Base-by-base conservation (phyloP, 176 grass and related monocot species). In the Bolboschoenus planiculmis region DNA sequence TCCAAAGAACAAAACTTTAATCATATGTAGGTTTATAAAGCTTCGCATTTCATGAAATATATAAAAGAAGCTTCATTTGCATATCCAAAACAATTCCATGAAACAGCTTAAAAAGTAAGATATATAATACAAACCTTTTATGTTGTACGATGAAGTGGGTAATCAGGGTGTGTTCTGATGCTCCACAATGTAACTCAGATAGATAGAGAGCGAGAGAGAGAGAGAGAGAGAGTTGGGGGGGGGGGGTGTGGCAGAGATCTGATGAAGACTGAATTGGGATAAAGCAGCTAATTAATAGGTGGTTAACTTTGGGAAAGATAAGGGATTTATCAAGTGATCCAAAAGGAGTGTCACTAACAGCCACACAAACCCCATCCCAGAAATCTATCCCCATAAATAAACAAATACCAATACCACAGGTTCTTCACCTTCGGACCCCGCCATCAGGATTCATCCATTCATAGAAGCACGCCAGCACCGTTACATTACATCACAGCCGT, bases 351-450 rank as follows among this genome's bases (percentile, higher is more conserved):
- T 27, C 70, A 48, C 42, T 30, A 75, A 30, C 40, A 75, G 4
- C 70, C 70, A 75, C 70, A 75, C 70, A 75, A 16, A 48, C 70
- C 70, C 43, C 70, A 75, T 75, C 70, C 29, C 33, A 16, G 31
- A 68, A 68, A 36, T 67, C 31, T 39, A 20, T n/a, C 64, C 5
- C 7, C 33, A 68, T 40, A 23, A 30, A 30, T 9, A 13, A 33
- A 5, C 10, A 33, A 34, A 33, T 33, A 33, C 60, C 26, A 62
- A 8, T 31, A 33, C 59, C 59, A 31, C 59, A 62, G 59, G 60
- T 0, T 31, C 60, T 34, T 65, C 1, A n/a, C 7, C 34, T 39
- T 34, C 39, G 64, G 64, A 16, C 31, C 16, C 34, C 64, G 39
- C 21, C 50, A 18, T 18, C 50, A 20, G 50, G 50, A 53, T 59